Evolutionary conservation across 169 alveolate species (phyloP).

Genomic region (Hammondia hammondi): DNA sequence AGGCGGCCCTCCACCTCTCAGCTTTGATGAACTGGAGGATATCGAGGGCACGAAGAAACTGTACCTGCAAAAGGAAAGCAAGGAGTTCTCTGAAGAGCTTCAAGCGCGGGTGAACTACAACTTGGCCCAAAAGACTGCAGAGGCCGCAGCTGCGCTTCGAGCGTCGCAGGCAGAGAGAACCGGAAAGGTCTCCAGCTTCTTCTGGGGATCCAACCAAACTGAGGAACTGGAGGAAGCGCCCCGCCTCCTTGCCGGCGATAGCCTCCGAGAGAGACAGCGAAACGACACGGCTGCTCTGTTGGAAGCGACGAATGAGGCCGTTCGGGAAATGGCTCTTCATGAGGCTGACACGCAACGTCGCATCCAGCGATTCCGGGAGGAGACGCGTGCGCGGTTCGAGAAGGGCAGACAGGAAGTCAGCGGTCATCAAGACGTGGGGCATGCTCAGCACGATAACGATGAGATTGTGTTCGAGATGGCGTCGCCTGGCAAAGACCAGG

Average conservation of each 20-base stretch:
- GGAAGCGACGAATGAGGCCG: background rate
- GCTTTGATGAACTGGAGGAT: slow-evolving; percentile 57
- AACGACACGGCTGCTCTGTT: background rate
- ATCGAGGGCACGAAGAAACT: slow-evolving; percentile 47
- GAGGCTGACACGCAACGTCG: background rate
- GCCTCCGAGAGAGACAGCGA: slow-evolving; percentile 14
- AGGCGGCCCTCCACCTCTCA: slow-evolving; percentile 42
- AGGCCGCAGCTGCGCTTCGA: slow-evolving; percentile 60
- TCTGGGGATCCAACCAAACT: background rate
- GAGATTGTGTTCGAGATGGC: background rate
- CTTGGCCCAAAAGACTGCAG: background rate
- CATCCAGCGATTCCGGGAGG: background rate
- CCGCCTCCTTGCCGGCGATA: slow-evolving; percentile 29
- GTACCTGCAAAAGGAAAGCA: slow-evolving; percentile 53
- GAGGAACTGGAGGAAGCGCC: slow-evolving; percentile 32
- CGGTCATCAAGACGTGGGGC: background rate
- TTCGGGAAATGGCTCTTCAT: background rate
- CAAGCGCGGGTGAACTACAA: slow-evolving; percentile 32
- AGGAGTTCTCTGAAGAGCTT: slow-evolving; percentile 33
- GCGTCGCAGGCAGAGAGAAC: slow-evolving; percentile 34
- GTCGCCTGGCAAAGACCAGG: background rate
- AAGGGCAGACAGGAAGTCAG: background rate
- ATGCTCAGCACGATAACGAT: background rate
- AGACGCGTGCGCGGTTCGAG: background rate
- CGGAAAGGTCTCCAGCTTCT: slow-evolving; percentile 13